Percentiles rank a stretch among this genome's conserved stretches.
These are phyloP conservation scores for Betula pendula DNA, from an alignment of 306 rosid species.

Conservation along the genomic window DNA sequence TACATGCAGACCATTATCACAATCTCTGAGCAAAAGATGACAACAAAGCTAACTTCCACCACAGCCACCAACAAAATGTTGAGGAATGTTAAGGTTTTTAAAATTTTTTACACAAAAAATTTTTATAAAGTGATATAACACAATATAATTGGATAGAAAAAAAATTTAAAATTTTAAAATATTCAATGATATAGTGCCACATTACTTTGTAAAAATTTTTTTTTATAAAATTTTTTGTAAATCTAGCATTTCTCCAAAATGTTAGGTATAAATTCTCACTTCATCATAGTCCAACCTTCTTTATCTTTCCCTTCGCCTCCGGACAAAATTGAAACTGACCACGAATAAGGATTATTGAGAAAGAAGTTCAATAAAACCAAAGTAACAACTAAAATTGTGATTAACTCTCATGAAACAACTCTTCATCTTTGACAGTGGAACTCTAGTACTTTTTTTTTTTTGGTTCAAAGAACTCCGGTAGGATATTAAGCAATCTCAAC, in stretches of 20 bases:
- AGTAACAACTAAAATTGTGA: not conserved
- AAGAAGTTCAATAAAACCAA: not conserved
- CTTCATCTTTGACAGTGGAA: not conserved
- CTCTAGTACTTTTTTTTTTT: not conserved
- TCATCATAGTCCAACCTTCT: not conserved
- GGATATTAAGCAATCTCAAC: slow-evolving; percentile 19
- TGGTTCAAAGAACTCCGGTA: not conserved
- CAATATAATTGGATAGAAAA: too few species aligned
- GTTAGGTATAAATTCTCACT: not conserved
- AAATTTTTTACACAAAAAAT: too few species aligned
- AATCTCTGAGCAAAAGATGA: not conserved
- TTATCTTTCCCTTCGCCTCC: not conserved
- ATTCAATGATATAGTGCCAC: too few species aligned
- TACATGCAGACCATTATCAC: not conserved
- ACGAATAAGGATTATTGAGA: not conserved
- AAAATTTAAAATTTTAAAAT: too few species aligned
- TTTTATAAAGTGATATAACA: too few species aligned
- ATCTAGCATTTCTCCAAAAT: too few species aligned
- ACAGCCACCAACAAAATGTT: not conserved
- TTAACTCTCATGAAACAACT: slow-evolving; percentile 3
- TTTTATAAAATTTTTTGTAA: too few species aligned
- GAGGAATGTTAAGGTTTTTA: too few species aligned
- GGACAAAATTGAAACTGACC: not conserved
- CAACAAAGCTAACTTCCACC: not conserved
- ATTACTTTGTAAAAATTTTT: too few species aligned